A percentile compares a stretch with the other conserved stretches of the same genome.
phyloP scores from a whole-genome alignment of 139 green algal species.

The Coccomyxa sp. region DNA sequence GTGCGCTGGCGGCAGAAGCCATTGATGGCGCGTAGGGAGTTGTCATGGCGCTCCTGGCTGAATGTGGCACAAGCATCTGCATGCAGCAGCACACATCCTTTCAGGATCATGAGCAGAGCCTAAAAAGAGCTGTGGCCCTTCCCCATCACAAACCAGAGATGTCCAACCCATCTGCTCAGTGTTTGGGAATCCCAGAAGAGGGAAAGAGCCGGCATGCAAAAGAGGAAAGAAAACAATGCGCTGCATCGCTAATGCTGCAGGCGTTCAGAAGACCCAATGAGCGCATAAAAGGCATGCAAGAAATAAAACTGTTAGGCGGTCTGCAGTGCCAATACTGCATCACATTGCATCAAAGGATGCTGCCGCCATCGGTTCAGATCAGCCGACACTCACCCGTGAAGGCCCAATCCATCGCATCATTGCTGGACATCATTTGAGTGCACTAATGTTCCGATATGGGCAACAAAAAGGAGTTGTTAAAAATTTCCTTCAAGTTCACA shows the following conservation, averaged over 20 bases:
- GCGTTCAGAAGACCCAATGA: no score
- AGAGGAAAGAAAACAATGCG: no score
- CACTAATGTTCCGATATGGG: no score
- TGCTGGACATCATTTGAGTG: neutral
- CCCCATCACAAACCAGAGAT: neutral
- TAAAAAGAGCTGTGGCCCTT: neutral
- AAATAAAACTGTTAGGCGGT: no score
- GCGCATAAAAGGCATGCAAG: no score
- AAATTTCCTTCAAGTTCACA: neutral
- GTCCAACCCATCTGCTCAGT: constrained; percentile 6
- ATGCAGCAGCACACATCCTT: neutral
- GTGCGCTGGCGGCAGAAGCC: constrained; percentile 60
- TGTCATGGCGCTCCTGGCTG: constrained; percentile 35
- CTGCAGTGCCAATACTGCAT: no score
- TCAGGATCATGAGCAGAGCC: no score
- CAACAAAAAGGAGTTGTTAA: no score
- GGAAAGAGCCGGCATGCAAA: neutral
- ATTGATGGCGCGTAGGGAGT: constrained; percentile 27
- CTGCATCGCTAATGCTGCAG: neutral
- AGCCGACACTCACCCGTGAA: neutral
- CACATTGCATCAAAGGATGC: no score
- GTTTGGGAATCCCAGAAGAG: neutral
- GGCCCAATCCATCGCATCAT: neutral
- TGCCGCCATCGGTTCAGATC: no score
- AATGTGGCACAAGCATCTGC: constrained; percentile 50